phyloP scores from a whole-genome alignment of 495 filamentous ascomycete genomes.

The Xylaria longipes region DNA sequence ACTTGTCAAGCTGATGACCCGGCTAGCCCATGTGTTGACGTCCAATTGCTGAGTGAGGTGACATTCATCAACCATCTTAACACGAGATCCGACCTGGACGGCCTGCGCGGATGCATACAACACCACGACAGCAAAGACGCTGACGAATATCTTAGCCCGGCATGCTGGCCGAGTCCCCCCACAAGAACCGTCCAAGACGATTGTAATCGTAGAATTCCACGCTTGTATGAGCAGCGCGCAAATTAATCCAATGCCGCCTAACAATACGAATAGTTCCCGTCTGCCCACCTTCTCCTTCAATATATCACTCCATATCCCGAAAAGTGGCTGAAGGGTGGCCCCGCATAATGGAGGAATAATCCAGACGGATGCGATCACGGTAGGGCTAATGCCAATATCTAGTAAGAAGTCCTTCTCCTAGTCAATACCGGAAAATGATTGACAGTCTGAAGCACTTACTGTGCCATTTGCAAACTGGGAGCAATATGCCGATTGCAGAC shows the following conservation, averaged over 20 bases:
- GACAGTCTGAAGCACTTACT: background rate
- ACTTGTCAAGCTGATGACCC: constrained; percentile 9
- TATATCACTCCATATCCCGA: background rate
- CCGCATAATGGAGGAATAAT: constrained; percentile 11
- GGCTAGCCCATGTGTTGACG: constrained; percentile 3
- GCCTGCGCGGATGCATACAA: constrained; percentile 4
- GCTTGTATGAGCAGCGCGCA: constrained; percentile 1
- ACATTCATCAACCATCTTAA: constrained; percentile 4
- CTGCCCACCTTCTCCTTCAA: constrained; percentile 1
- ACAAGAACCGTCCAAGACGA: background rate
- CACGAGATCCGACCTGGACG: constrained; percentile 2
- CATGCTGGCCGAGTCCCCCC: background rate
- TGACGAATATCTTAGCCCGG: background rate
- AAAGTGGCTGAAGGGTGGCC: background rate
- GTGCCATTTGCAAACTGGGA: background rate
- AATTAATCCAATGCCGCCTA: background rate
- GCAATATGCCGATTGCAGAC: background rate
- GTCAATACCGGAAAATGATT: background rate
- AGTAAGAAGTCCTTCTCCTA: background rate
- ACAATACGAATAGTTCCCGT: background rate
- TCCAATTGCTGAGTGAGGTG: constrained; percentile 1
- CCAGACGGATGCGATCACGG: constrained; percentile 8
- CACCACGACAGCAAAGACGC: constrained; percentile 8
- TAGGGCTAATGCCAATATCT: constrained; percentile 4
- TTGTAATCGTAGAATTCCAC: background rate